These are phyloP conservation scores for Myriosclerotinia curreyana DNA, from an alignment of 2,329 filamentous ascomycete species.

Conservation along the genomic window DNA sequence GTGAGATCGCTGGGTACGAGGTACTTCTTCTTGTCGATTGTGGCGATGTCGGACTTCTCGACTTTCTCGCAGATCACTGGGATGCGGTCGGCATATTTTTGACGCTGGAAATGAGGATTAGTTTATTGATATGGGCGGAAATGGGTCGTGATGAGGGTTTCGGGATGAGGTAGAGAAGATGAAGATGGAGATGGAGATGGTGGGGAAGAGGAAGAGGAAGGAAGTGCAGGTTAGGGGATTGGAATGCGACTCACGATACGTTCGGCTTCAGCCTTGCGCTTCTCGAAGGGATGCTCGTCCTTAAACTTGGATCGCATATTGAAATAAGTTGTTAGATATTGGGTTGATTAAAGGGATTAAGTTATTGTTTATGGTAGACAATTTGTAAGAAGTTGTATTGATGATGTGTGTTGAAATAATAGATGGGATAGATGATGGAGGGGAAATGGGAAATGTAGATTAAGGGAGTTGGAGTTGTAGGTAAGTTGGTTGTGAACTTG, in stretches of 20 bases:
- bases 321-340: slow-evolving; percentile 41
- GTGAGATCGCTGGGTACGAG: slow-evolving; percentile 96
- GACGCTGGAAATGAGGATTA: slow-evolving; percentile 50
- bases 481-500: not conserved
- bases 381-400: not conserved
- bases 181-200: not conserved
- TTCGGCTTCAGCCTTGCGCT: slow-evolving; percentile 99
- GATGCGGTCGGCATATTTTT: slow-evolving; percentile 98
- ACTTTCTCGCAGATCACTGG: slow-evolving; percentile 99
- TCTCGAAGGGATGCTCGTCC: slow-evolving; percentile 99
- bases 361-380: not conserved
- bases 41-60: slow-evolving; percentile 98
- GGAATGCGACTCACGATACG: slow-evolving; percentile 47
- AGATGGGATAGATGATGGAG: slow-evolving; percentile 16
- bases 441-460: too few species aligned
- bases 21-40: slow-evolving; percentile 99
- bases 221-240: slow-evolving; percentile 19
- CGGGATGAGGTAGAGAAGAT: slow-evolving; percentile 16
- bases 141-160: slow-evolving; percentile 19
- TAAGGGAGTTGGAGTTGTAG: not conserved
- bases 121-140: slow-evolving; percentile 2
- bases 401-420: slow-evolving; percentile 11
- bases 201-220: slow-evolving; percentile 15
- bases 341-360: not conserved
- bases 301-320: slow-evolving; percentile 99